These are phyloP conservation scores for Imleria badia DNA, from an alignment of 768 basidiomycete genomes.

Conservation along the genomic window DNA sequence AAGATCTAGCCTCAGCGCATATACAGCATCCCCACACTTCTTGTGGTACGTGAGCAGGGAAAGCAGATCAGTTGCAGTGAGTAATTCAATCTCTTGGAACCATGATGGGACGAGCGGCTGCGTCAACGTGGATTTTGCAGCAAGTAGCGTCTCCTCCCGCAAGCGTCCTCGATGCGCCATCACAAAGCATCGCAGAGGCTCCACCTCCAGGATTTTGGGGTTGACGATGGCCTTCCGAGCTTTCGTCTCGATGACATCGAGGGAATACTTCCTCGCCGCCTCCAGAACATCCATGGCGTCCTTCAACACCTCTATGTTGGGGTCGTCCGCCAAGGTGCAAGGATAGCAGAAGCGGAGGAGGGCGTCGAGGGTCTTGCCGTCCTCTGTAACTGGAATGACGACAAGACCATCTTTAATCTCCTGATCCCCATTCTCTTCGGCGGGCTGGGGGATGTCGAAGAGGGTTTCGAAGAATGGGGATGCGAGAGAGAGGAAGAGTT, in stretches of 20 bases:
- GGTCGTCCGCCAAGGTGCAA: too few species aligned
- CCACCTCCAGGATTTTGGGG: neutral
- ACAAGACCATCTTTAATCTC: constrained; percentile 7
- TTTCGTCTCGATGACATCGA: neutral
- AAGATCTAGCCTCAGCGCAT: neutral
- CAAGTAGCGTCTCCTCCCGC: too few species aligned
- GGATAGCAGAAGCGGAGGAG: too few species aligned
- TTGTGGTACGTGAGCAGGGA: constrained; percentile 21
- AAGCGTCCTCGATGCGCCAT: neutral
- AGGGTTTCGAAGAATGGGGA: constrained; percentile 24
- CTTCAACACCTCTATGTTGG: too few species aligned
- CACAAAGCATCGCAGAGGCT: neutral
- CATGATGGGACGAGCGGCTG: constrained; percentile 22
- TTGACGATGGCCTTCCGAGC: neutral
- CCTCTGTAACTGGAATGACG: neutral
- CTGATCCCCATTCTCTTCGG: too few species aligned
- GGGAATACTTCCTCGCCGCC: neutral
- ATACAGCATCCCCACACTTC: constrained; percentile 14
- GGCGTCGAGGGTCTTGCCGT: neutral
- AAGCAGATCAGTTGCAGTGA: constrained; percentile 26
- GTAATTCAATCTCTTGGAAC: constrained; percentile 27
- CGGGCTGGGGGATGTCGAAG: too few species aligned
- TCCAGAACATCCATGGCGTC: neutral
- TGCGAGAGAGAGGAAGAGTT: constrained; percentile 14
- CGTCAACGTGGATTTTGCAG: neutral